A percentile compares a stretch with the other conserved stretches of the same genome.
phyloP scores from a whole-genome alignment of 805 yeast genomes.

The Blastobotrys americana region DNA sequence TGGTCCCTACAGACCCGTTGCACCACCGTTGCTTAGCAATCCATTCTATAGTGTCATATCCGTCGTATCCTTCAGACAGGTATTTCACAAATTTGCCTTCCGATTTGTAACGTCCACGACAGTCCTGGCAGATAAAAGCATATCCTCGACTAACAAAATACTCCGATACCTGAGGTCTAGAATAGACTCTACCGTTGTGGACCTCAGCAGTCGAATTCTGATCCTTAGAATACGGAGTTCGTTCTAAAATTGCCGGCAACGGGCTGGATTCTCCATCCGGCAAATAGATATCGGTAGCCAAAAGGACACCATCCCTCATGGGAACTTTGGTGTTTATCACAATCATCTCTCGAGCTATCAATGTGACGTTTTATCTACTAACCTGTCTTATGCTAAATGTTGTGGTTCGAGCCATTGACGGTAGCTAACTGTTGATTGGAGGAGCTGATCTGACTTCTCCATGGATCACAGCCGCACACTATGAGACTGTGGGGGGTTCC shows the following conservation, averaged over 20 bases:
- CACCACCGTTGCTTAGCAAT: slow-evolving; percentile 7
- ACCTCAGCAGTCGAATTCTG: slow-evolving; percentile 4
- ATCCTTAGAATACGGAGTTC: slow-evolving; percentile 8
- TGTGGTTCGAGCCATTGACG: no score
- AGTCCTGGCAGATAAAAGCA: slow-evolving; percentile 8
- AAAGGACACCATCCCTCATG: not conserved
- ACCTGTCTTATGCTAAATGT: no score
- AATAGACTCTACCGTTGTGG: slow-evolving; percentile 2
- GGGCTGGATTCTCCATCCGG: slow-evolving; percentile 1
- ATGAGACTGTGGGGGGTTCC: no score
- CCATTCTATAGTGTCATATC: slow-evolving; percentile 9
- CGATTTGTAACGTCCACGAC: slow-evolving; percentile 8
- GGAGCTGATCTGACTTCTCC: no score
- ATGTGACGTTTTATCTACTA: no score
- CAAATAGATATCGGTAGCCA: slow-evolving; percentile 7
- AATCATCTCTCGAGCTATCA: no score
- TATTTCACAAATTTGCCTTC: slow-evolving; percentile 7
- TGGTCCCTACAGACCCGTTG: slow-evolving; percentile 6
- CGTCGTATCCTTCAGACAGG: slow-evolving; percentile 7
- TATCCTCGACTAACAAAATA: slow-evolving; percentile 4
- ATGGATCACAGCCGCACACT: no score
- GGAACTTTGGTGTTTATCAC: not conserved
- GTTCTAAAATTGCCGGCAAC: slow-evolving; percentile 4
- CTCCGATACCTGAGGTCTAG: slow-evolving; percentile 3
- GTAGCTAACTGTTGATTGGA: no score